Evolutionary conservation across 2,329 filamentous ascomycete genomes (phyloP).

Genomic region (Diaporthe caulivora): DNA sequence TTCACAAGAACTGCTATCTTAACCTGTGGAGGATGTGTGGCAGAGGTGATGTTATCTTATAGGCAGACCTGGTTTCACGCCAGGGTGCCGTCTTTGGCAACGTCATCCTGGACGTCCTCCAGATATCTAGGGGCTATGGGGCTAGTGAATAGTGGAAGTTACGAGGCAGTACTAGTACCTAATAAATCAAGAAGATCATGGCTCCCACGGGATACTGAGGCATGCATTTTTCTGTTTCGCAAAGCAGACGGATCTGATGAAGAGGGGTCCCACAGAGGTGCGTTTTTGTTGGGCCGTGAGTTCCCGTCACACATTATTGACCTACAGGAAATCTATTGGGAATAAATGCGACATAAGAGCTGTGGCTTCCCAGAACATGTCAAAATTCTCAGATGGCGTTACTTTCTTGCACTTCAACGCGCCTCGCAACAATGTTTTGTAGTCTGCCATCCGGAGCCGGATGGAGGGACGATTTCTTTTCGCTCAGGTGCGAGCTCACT

Average conservation of each 20-base stretch:
- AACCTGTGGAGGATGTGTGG: neutral
- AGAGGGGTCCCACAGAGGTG: slow-evolving; percentile 5
- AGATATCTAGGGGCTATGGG: neutral
- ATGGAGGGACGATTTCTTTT: neutral
- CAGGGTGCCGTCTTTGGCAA: neutral
- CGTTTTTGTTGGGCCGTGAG: slow-evolving; percentile 16
- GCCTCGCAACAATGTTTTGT: neutral
- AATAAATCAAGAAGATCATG: too few relatives aligned
- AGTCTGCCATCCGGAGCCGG: neutral
- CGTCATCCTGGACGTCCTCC: neutral
- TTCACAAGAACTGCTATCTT: neutral
- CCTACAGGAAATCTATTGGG: neutral
- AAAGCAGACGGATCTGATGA: neutral
- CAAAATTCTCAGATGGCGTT: neutral
- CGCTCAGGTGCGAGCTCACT: neutral
- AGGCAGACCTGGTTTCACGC: neutral
- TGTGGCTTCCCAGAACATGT: neutral
- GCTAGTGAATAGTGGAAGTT: too few relatives aligned
- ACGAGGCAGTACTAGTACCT: too few relatives aligned
- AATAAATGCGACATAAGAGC: slow-evolving; percentile 4
- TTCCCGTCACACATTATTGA: neutral
- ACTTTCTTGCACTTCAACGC: neutral
- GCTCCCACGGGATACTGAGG: too few relatives aligned
- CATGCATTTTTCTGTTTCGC: neutral
- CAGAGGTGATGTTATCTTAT: neutral